These are phyloP conservation scores for Entomophthora muscae DNA, from an alignment of 371 early-diverging fungal genomes.

Conservation along the genomic window DNA sequence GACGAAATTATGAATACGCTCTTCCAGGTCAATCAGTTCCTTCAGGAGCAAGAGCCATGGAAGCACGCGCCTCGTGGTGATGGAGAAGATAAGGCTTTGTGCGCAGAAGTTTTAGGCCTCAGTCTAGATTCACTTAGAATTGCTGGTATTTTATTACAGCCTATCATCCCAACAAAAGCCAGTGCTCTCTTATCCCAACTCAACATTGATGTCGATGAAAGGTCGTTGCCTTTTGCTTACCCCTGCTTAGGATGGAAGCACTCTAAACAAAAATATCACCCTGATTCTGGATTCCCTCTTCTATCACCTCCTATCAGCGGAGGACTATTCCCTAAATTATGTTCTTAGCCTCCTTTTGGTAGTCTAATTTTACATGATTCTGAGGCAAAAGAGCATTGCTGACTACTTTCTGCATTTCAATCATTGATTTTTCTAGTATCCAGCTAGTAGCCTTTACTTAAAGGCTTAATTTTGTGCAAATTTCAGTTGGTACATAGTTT, in stretches of 20 bases:
- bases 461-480: too few relatives aligned
- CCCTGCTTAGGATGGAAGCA: background rate
- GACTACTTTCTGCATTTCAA: too few relatives aligned
- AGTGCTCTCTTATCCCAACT: slow-evolving; percentile 37
- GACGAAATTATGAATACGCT: slow-evolving; percentile 9
- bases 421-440: too few relatives aligned
- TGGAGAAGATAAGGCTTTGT: slow-evolving; percentile 26
- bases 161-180: slow-evolving; percentile 73
- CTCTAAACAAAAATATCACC: background rate
- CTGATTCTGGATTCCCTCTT: background rate
- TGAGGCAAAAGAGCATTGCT: too few relatives aligned
- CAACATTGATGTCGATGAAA: slow-evolving; percentile 15
- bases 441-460: too few relatives aligned
- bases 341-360: background rate
- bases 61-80: slow-evolving; percentile 26
- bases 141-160: slow-evolving; percentile 55
- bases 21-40: slow-evolving; percentile 47
- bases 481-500: too few relatives aligned
- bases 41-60: slow-evolving; percentile 68
- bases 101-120: slow-evolving; percentile 50
- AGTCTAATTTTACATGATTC: too few relatives aligned
- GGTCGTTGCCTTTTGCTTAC: background rate
- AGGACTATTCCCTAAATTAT: background rate
- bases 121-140: slow-evolving; percentile 25
- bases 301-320: background rate